Percentiles rank a stretch among this genome's conserved stretches.
These are phyloP conservation scores for Halophytophthora polymorphica DNA, from an alignment of 352 stramenopile genomes.

Conservation along the genomic window DNA sequence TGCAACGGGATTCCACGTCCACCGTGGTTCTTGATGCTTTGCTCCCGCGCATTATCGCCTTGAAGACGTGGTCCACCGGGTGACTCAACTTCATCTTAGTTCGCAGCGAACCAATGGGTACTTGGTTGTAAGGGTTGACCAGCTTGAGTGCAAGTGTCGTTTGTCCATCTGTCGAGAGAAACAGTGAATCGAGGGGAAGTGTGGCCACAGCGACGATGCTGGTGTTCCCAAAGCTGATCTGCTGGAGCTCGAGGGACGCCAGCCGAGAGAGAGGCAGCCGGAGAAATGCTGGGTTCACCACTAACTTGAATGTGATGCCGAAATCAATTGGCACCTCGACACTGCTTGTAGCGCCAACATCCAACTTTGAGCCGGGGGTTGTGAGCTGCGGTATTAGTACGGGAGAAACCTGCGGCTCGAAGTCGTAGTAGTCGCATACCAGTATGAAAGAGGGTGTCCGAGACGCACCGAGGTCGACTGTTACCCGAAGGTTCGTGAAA, in stretches of 20 bases:
- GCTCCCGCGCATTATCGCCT: conserved; percentile 9
- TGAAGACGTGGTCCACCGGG: conserved; percentile 16
- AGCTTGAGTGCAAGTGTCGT: conserved; percentile 1
- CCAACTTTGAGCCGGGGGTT: no score
- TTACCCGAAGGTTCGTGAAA: conserved; percentile 7
- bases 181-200: conserved; percentile 14
- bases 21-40: not conserved
- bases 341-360: no score
- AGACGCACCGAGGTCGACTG: not conserved
- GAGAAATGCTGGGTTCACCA: conserved; percentile 22
- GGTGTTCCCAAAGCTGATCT: conserved; percentile 3
- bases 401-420: conserved; percentile 36
- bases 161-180: conserved; percentile 8
- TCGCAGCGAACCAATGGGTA: conserved; percentile 8
- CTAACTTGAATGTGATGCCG: conserved; percentile 30
- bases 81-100: conserved; percentile 3
- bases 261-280: conserved; percentile 9
- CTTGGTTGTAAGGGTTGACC: no score
- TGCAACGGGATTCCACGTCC: no score
- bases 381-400: conserved; percentile 4
- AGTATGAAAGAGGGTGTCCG: conserved; percentile 6
- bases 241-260: conserved; percentile 25
- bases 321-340: conserved; percentile 18
- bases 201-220: conserved; percentile 12
- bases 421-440: conserved; percentile 45